These are phyloP conservation scores for Cantharellus anzutake DNA, from an alignment of 768 basidiomycete species.

Conservation along the genomic window DNA sequence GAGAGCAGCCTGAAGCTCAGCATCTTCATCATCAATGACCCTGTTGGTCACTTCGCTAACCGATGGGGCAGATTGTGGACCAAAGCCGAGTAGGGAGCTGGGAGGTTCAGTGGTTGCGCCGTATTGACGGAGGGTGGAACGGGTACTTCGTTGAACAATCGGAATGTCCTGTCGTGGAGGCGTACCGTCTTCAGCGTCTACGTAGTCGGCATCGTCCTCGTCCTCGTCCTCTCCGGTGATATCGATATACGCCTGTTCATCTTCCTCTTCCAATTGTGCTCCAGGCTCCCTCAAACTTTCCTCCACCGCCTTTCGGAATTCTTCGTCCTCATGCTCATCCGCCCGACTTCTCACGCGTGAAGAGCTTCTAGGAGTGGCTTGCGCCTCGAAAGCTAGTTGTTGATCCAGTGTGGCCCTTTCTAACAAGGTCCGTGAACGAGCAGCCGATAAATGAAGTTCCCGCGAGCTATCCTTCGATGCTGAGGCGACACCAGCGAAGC, in stretches of 20 bases:
- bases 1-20: constrained; percentile 71
- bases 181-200: constrained; percentile 10
- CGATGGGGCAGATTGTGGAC: too few relatives aligned
- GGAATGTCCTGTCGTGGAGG: too few relatives aligned
- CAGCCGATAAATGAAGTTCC: background rate
- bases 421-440: background rate
- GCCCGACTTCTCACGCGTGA: background rate
- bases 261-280: constrained; percentile 12
- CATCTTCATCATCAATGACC: constrained; percentile 75
- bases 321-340: constrained; percentile 38
- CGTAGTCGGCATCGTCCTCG: constrained; percentile 13
- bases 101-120: too few relatives aligned
- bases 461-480: background rate
- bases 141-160: too few relatives aligned
- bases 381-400: background rate
- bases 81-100: too few relatives aligned
- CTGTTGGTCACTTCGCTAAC: constrained; percentile 9
- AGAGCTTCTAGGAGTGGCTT: background rate
- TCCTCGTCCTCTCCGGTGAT: constrained; percentile 8
- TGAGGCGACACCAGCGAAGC: background rate
- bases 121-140: too few relatives aligned
- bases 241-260: background rate
- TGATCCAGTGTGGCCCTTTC: constrained; percentile 1
- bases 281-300: constrained; percentile 30
- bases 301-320: constrained; percentile 36